These are phyloP conservation scores for Hordeum marinum DNA, from an alignment of 176 grass and related monocot species.

Conservation along the genomic window DNA sequence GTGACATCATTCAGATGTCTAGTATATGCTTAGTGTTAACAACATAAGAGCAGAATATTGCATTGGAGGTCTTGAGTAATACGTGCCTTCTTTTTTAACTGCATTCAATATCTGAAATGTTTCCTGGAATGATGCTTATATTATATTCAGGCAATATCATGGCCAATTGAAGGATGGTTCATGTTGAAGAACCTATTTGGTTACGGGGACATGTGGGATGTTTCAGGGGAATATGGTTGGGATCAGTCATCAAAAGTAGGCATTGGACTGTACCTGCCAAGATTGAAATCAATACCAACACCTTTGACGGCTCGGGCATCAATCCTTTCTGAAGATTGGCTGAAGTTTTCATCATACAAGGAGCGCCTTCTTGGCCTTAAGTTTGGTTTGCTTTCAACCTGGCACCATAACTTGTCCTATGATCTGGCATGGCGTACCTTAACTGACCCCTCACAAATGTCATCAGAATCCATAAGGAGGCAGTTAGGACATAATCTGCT, in stretches of 20 bases:
- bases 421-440: slow-evolving; percentile 63
- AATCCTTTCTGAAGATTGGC: slow-evolving; percentile 55
- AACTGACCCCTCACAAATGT: slow-evolving; percentile 45
- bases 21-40: background rate
- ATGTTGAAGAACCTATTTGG: slow-evolving; percentile 64
- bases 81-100: background rate
- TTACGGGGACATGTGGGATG: slow-evolving; percentile 72
- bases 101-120: background rate
- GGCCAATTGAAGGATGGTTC: slow-evolving; percentile 53
- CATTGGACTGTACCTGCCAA: slow-evolving; percentile 49
- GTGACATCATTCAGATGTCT: background rate
- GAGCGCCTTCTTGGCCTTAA: slow-evolving; percentile 49
- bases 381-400: slow-evolving; percentile 59
- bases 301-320: slow-evolving; percentile 48
- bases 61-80: background rate
- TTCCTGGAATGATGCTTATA: background rate
- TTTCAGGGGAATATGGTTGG: slow-evolving; percentile 60
- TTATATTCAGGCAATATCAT: slow-evolving; percentile 42
- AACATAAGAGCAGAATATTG: slow-evolving; percentile 14
- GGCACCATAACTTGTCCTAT: slow-evolving; percentile 60
- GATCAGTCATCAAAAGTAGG: slow-evolving; percentile 47
- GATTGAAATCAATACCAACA: slow-evolving; percentile 52
- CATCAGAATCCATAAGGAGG: slow-evolving; percentile 59
- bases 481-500: slow-evolving; percentile 74
- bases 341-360: slow-evolving; percentile 76